A percentile compares a stretch with the other conserved stretches of the same genome.
Evolutionary conservation across 208 protist genomes (phyloP).

Genomic region (Angomonas ambiguus): DNA sequence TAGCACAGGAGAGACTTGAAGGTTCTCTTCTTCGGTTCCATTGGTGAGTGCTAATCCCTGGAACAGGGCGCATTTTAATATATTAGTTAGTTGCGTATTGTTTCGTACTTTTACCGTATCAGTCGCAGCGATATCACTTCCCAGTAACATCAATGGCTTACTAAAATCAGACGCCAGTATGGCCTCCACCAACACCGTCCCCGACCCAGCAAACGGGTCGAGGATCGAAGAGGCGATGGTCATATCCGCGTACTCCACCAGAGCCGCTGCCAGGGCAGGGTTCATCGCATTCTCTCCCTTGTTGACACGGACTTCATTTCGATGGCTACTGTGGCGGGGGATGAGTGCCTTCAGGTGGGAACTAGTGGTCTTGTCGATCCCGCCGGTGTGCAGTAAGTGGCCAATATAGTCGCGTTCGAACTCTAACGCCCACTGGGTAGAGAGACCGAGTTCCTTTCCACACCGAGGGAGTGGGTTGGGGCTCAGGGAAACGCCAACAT

Average conservation of each 20-base stretch:
- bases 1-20: background rate
- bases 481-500: conserved; percentile 22
- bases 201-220: conserved; percentile 38
- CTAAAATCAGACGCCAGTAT: background rate
- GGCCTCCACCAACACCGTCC: conserved; percentile 30
- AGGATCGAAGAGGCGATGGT: conserved; percentile 12
- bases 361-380: background rate
- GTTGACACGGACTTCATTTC: conserved; percentile 26
- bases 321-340: conserved; percentile 21
- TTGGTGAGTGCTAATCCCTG: background rate
- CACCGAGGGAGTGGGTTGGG: conserved; percentile 32
- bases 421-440: conserved; percentile 27
- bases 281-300: conserved; percentile 52
- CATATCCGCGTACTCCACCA: conserved; percentile 25
- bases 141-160: conserved; percentile 14
- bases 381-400: conserved; percentile 7
- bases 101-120: conserved; percentile 6
- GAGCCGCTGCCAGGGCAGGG: conserved; percentile 20
- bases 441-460: conserved; percentile 20
- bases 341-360: conserved; percentile 23
- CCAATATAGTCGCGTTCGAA: conserved; percentile 32
- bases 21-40: background rate
- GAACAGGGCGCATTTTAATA: background rate
- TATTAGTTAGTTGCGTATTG: background rate
- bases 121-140: conserved; percentile 18